Conservation (phyloP, 139 green algal species). For the Microglena sp. region DNA sequence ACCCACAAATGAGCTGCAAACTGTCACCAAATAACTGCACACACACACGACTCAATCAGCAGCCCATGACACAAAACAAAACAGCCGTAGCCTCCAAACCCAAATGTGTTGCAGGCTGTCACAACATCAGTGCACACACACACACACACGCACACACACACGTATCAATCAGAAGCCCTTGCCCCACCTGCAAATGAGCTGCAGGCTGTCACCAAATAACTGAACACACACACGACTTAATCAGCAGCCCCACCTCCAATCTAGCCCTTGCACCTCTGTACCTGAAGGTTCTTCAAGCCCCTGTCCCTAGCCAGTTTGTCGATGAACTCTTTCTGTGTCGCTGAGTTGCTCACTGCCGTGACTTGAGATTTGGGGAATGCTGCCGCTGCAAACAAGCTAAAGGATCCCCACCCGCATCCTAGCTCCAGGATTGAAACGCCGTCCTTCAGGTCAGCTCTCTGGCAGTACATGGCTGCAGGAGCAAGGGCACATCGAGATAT, state of each 20-base stretch:
- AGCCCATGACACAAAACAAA: too few relatives aligned
- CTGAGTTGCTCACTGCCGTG: slow-evolving; percentile 79
- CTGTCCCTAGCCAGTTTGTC: slow-evolving; percentile 36
- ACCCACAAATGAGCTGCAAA: too few relatives aligned
- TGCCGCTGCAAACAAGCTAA: slow-evolving; percentile 75
- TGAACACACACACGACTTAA: not conserved
- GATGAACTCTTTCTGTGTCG: slow-evolving; percentile 77
- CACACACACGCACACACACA: slow-evolving; percentile 1
- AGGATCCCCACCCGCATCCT: slow-evolving; percentile 92
- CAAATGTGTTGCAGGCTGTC: not conserved
- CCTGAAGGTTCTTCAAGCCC: slow-evolving; percentile 72
- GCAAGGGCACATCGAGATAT: not conserved
- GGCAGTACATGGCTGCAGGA: slow-evolving; percentile 60
- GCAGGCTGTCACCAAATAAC: not conserved
- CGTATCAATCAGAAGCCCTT: not conserved
- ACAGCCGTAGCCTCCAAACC: not conserved
- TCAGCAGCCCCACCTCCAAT: not conserved
- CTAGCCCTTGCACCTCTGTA: slow-evolving; percentile 7
- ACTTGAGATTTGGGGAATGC: slow-evolving; percentile 38
- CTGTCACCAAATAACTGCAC: not conserved
- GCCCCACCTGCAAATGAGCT: too few relatives aligned
- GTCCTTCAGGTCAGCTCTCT: slow-evolving; percentile 64
- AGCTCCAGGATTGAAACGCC: slow-evolving; percentile 85
- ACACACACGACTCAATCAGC: not conserved
- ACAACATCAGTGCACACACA: not conserved